Conservation (phyloP, 78 protist species). For the slime mould (Dictyostelium discoideum) region DNA sequence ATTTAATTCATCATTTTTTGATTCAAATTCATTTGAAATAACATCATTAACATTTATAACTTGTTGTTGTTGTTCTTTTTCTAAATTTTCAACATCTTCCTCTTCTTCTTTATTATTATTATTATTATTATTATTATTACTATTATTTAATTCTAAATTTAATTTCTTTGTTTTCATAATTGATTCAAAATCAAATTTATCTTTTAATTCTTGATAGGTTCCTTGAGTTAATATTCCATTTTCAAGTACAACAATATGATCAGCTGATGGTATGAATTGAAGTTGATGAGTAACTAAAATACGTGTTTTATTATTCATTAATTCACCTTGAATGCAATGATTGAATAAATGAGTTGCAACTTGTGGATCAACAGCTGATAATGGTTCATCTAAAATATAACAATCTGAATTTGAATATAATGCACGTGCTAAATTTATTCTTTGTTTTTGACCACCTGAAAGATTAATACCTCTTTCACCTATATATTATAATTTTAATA, state of each 20-base stretch:
- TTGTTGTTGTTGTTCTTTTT: neutral
- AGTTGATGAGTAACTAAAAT: conserved; percentile 88
- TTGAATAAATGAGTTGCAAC: conserved; percentile 87
- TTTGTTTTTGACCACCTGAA: conserved; percentile 97
- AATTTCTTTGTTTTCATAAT: conserved; percentile 50
- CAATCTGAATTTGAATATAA: conserved; percentile 85
- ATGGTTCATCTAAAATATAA: conserved; percentile 93
- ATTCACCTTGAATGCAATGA: conserved; percentile 40
- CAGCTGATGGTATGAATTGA: conserved; percentile 84
- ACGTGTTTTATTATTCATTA: conserved; percentile 76
- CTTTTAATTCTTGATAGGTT: conserved; percentile 69
- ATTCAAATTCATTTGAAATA: neutral
- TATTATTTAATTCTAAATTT: neutral
- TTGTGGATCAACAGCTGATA: conserved; percentile 94
- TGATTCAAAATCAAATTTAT: conserved; percentile 49
- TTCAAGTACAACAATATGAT: conserved; percentile 80
- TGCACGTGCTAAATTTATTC: conserved; percentile 94
- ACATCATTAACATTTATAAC: neutral
- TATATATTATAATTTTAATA: too few species aligned
- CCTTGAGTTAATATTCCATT: conserved; percentile 62
- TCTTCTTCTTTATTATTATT: too few species aligned
- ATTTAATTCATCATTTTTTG: neutral
- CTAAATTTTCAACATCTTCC: neutral
- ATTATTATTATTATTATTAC: neutral
- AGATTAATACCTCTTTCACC: conserved; percentile 98